Evolutionary conservation across 2,329 filamentous ascomycete species (phyloP).

Genomic region (Lachnellula willkommii): DNA sequence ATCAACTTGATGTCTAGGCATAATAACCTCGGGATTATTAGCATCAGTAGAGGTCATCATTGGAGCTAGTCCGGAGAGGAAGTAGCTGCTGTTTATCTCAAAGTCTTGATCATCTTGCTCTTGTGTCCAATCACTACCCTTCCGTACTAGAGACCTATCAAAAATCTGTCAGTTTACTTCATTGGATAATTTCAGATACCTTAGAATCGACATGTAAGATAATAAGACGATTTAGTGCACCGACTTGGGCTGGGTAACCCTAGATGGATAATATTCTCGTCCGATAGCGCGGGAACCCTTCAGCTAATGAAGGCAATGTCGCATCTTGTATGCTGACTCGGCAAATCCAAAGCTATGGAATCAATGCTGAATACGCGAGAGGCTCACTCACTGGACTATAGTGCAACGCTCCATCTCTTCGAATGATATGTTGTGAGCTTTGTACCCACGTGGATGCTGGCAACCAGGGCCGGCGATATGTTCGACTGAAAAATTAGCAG

Average conservation of each 20-base stretch:
- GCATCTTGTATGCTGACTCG: no score
- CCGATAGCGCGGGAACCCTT: no score
- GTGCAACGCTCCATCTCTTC: constrained; percentile 1
- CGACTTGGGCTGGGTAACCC: no score
- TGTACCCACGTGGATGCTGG: not conserved
- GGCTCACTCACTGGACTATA: not conserved
- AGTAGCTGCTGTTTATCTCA: constrained; percentile 1
- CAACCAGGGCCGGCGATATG: constrained; percentile 1
- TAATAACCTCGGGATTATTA: not conserved
- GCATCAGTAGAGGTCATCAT: not conserved
- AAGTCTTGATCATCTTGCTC: not conserved
- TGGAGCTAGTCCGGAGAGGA: not conserved
- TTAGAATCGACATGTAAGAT: no score
- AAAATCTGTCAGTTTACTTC: not conserved
- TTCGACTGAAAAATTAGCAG: not conserved
- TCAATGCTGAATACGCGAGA: no score
- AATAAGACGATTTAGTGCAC: no score
- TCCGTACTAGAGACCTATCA: not conserved
- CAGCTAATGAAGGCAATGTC: no score
- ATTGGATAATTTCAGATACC: not conserved
- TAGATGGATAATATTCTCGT: no score
- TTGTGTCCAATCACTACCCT: not conserved
- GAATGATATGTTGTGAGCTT: not conserved
- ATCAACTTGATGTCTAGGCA: not conserved
- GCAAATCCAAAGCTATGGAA: no score